Evolutionary conservation across 768 basidiomycete species (phyloP).

Genomic region (Russula olivacea): DNA sequence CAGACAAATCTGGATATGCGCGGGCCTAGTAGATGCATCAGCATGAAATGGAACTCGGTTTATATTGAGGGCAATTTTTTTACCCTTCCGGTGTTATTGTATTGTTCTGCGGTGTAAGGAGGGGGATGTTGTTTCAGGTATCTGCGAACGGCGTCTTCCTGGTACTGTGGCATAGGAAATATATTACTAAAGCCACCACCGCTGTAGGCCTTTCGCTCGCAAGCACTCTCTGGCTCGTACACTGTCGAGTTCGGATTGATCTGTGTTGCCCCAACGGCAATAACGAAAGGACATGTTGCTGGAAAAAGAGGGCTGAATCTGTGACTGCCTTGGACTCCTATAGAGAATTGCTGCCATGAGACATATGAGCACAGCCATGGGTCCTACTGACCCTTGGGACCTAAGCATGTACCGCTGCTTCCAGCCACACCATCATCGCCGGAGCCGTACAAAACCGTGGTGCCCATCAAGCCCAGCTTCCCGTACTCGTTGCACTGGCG

Average conservation of each 20-base stretch:
- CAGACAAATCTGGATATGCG: slow-evolving; percentile 33
- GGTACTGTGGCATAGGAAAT: slow-evolving; percentile 36
- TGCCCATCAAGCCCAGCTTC: slow-evolving; percentile 40
- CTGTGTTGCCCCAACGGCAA: slow-evolving; percentile 36
- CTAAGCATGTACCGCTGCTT: slow-evolving; percentile 31
- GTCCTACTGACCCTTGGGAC: slow-evolving; percentile 27
- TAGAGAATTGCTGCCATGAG: background rate
- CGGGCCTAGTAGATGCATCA: slow-evolving; percentile 24
- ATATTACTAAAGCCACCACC: slow-evolving; percentile 41
- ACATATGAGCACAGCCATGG: background rate
- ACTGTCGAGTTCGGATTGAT: slow-evolving; percentile 32
- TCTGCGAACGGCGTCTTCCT: slow-evolving; percentile 29
- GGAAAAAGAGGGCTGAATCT: slow-evolving; percentile 43
- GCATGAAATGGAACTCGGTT: background rate
- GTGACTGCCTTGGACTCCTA: slow-evolving; percentile 21
- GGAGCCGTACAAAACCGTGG: slow-evolving; percentile 41
- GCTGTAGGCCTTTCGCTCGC: slow-evolving; percentile 35
- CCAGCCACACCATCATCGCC: slow-evolving; percentile 45
- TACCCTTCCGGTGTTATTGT: slow-evolving; percentile 34
- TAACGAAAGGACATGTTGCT: slow-evolving; percentile 40
- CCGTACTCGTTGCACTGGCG: slow-evolving; percentile 44
- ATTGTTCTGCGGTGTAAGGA: slow-evolving; percentile 31
- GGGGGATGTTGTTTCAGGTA: slow-evolving; percentile 34
- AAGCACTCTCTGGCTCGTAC: slow-evolving; percentile 36
- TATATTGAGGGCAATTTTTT: background rate